Conservation (phyloP, 177 flowering plant species). For the Telopea speciosissima region DNA sequence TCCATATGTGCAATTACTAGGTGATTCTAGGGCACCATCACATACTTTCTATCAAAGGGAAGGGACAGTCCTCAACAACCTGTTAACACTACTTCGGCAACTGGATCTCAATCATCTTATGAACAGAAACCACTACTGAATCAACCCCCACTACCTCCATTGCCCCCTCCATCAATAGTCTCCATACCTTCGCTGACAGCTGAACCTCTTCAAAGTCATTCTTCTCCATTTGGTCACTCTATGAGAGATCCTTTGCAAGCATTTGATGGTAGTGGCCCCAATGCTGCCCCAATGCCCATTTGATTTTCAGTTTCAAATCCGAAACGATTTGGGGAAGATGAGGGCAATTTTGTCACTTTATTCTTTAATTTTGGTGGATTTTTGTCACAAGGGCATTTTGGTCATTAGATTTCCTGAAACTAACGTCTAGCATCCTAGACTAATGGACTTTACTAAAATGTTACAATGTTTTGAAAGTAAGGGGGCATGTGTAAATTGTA, state of each 20-base stretch:
- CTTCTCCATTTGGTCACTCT: slow-evolving; percentile 46
- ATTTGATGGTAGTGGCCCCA: slow-evolving; percentile 23
- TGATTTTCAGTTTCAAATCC: too few species aligned
- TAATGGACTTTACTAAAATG: too few species aligned
- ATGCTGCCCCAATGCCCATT: slow-evolving; percentile 5
- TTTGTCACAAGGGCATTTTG: too few species aligned
- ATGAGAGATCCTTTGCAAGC: slow-evolving; percentile 28
- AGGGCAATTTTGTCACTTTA: too few species aligned
- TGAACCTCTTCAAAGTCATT: slow-evolving; percentile 36
- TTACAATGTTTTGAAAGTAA: too few species aligned
- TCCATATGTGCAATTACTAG: slow-evolving; percentile 24
- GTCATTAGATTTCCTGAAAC: too few species aligned
- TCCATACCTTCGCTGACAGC: slow-evolving; percentile 37
- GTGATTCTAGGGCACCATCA: slow-evolving; percentile 44
- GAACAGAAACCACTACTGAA: slow-evolving; percentile 50
- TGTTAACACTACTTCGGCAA: slow-evolving; percentile 20
- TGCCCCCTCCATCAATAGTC: slow-evolving; percentile 70
- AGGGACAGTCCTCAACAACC: slow-evolving; percentile 39
- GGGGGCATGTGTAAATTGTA: too few species aligned
- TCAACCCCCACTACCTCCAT: slow-evolving; percentile 89
- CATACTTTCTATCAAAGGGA: slow-evolving; percentile 37
- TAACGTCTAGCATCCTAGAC: too few species aligned
- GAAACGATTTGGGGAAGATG: too few species aligned
- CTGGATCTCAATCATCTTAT: slow-evolving; percentile 51
- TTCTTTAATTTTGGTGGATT: too few species aligned